These are phyloP conservation scores for Microsporum ferrugineum DNA, from an alignment of 2,329 filamentous ascomycete genomes.

Conservation along the genomic window DNA sequence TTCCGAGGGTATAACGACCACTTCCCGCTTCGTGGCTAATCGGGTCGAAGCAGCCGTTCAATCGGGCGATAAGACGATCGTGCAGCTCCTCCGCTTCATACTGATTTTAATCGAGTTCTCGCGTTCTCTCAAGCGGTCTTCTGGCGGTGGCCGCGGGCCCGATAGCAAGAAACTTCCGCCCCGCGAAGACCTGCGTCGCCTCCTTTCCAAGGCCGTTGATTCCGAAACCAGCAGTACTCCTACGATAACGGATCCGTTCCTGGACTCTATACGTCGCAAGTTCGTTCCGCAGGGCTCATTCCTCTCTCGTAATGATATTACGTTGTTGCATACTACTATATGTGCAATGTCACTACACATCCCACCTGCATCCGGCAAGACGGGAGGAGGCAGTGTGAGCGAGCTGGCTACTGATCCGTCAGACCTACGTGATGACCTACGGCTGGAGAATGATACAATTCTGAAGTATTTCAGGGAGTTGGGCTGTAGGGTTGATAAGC, in stretches of 20 bases:
- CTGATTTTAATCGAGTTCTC: conserved; percentile 34
- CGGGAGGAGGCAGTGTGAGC: conserved; percentile 25
- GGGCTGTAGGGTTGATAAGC: conserved; percentile 35
- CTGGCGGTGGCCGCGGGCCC: conserved; percentile 20
- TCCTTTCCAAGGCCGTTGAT: conserved; percentile 23
- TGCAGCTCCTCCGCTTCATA: conserved; percentile 37
- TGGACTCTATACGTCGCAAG: conserved; percentile 32
- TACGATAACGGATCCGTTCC: conserved; percentile 28
- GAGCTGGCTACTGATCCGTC: conserved; percentile 35
- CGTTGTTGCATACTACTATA: conserved; percentile 36
- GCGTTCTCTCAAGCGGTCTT: conserved; percentile 23
- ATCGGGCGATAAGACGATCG: conserved; percentile 29
- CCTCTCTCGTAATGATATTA: conserved; percentile 31
- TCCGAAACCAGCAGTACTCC: conserved; percentile 12
- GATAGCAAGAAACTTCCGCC: conserved; percentile 32
- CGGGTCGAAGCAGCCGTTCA: conserved; percentile 31
- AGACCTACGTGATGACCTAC: conserved; percentile 36
- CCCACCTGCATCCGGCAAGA: conserved; percentile 29
- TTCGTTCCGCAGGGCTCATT: conserved; percentile 30
- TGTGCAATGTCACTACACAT: conserved; percentile 38
- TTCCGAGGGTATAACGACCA: conserved; percentile 27
- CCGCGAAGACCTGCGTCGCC: conserved; percentile 30
- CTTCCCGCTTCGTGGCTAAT: conserved; percentile 35
- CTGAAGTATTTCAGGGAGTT: conserved; percentile 36
- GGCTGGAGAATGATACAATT: conserved; percentile 26